Percentiles rank a stretch among this genome's conserved stretches.
phyloP scores from a whole-genome alignment of 257 asterid species.

The Forsythia viridissima region DNA sequence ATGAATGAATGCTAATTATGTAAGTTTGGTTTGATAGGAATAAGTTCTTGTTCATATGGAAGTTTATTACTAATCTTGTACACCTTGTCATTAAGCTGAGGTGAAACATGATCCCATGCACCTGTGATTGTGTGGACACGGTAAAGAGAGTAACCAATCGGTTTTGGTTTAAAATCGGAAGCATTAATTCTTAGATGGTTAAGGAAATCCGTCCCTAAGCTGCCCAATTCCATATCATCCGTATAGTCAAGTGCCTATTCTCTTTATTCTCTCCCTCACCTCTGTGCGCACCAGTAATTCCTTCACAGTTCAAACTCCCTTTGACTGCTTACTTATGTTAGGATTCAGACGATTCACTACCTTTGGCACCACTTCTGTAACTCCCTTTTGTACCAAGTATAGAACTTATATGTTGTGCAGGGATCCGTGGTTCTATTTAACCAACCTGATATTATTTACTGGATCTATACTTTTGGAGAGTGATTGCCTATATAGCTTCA shows the following conservation, averaged over 20 bases:
- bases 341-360: too few relatives aligned
- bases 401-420: neutral
- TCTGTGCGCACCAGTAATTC: too few relatives aligned
- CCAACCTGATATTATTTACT: neutral
- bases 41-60: neutral
- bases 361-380: too few relatives aligned
- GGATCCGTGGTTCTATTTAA: neutral
- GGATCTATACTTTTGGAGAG: neutral
- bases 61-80: neutral
- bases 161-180: neutral
- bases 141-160: neutral
- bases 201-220: too few relatives aligned
- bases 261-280: too few relatives aligned
- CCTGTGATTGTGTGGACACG: neutral
- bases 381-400: neutral
- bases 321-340: too few relatives aligned
- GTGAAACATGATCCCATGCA: neutral
- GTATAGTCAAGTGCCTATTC: too few relatives aligned
- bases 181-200: neutral
- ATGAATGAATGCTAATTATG: neutral
- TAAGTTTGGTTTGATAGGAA: neutral
- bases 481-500: neutral
- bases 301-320: too few relatives aligned
- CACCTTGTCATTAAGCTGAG: neutral
- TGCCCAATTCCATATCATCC: too few relatives aligned